Evolutionary conservation across 352 stramenopile genomes (phyloP), one percentile per base, ranked within the genome.

Genomic region (Globisporangium barbulae): DNA sequence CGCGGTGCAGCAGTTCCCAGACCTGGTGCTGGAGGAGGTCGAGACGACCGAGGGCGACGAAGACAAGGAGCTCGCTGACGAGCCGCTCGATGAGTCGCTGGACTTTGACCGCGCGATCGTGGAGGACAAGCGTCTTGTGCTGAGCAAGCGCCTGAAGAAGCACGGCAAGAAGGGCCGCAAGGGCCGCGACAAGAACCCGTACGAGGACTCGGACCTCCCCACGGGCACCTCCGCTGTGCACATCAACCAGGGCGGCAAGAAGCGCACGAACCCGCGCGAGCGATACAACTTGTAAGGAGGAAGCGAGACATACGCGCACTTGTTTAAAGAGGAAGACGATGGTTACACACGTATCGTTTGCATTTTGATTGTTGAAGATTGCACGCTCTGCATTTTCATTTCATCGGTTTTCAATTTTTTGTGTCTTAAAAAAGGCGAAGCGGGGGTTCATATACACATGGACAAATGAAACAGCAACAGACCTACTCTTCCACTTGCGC

Each of bases 91-190:
- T 2, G 69, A 74, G 7, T 68, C 75, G 2, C 45, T 89, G 21
- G 79, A 91, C 54, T 95, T 95, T 56, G 85, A 95, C 69, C 63
- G 63, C 63, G 80, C 79, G 17, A 82, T 69, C 9, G 73, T 71
- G 2, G 82, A 93, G 53, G 81, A 89, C 68, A 96, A 96, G 69
- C 67, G 62, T 17, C 33, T 68, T 3, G 69, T 73, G 0, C 58
- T 85, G 39, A 94, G 85, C 73, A 96, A 96, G 71, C 75, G 87
- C 2, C 67, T 96, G 60, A 95, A 98, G 68, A 93, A 95, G 61
- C 97, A 97, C 77, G 97, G 97, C 10, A 98, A 98, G 63, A 99
- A 99, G 74, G 93, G 93, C 39, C 83, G 91, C 17, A 99, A 99
- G 76, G 77, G 92, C 19, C 82, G 96, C 37, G 96, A 99, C 61